phyloP scores from a whole-genome alignment of 192 early-diverging fungal genomes.

The Coemansia sp. region DNA sequence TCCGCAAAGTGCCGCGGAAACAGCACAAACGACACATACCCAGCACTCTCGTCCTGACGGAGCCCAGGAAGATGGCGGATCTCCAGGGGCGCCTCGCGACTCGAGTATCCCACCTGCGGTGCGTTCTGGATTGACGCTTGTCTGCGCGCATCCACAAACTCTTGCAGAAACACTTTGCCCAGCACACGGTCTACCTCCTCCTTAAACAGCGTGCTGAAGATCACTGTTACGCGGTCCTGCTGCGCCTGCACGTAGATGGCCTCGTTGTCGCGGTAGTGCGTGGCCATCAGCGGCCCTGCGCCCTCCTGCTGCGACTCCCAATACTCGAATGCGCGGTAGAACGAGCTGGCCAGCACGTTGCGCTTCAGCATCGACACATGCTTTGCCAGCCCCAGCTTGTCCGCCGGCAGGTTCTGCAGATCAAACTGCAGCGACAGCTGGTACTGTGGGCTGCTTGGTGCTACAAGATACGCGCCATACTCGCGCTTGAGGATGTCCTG shows the following conservation, averaged over 20 bases:
- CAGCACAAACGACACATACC: slow-evolving; percentile 97
- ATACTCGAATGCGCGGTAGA: slow-evolving; percentile 84
- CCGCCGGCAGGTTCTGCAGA: slow-evolving; percentile 71
- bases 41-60: slow-evolving; percentile 79
- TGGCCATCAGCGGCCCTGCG: slow-evolving; percentile 79
- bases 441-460: slow-evolving; percentile 63
- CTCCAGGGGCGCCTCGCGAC: slow-evolving; percentile 92
- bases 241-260: slow-evolving; percentile 89
- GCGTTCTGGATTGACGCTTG: slow-evolving; percentile 86
- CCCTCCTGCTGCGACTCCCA: slow-evolving; percentile 73
- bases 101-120: slow-evolving; percentile 93
- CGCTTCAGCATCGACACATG: slow-evolving; percentile 90
- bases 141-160: slow-evolving; percentile 98
- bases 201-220: slow-evolving; percentile 95
- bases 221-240: slow-evolving; percentile 94
- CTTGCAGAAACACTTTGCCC: slow-evolving; percentile 96
- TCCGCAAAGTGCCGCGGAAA: slow-evolving; percentile 87
- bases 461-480: slow-evolving; percentile 71
- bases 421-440: slow-evolving; percentile 86
- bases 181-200: slow-evolving; percentile 96
- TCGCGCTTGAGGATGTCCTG: slow-evolving; percentile 76
- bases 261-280: slow-evolving; percentile 93
- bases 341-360: slow-evolving; percentile 91
- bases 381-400: slow-evolving; percentile 73
- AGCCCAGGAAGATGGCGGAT: slow-evolving; percentile 74